Evolutionary conservation across 129 eudicot genomes (phyloP).

Genomic region (Centaurea solstitialis): DNA sequence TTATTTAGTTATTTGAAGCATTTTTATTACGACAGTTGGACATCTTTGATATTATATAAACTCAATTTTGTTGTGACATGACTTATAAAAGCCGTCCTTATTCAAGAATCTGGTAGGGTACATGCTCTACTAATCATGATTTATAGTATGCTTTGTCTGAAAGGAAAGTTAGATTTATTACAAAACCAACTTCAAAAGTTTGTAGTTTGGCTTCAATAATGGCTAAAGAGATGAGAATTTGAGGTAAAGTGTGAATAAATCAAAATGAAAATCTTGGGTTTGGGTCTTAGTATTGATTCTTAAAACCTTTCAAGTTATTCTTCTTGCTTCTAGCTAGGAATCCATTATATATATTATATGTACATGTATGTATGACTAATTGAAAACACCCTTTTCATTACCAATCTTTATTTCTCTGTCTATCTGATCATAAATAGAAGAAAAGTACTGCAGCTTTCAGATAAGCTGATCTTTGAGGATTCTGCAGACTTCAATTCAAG

Average conservation of each 20-base stretch:
- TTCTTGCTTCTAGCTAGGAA: conserved; percentile 8
- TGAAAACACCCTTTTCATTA: neutral
- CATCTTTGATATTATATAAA: too few species aligned
- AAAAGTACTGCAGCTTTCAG: neutral
- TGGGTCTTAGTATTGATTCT: conserved; percentile 32
- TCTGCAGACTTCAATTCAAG: conserved; percentile 13
- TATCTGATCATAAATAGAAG: neutral
- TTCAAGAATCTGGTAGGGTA: neutral
- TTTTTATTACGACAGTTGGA: too few species aligned
- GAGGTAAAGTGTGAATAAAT: conserved; percentile 20
- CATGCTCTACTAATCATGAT: neutral
- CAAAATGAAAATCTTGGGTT: conserved; percentile 19
- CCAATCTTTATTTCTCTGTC: neutral
- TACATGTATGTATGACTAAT: neutral
- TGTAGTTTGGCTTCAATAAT: neutral
- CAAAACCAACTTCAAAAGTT: conserved; percentile 25
- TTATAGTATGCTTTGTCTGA: conserved; percentile 19
- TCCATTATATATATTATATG: neutral
- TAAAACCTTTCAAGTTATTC: neutral
- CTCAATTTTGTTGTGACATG: too few species aligned
- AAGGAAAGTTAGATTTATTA: conserved; percentile 14
- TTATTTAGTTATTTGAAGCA: too few species aligned
- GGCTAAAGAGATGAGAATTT: conserved; percentile 8
- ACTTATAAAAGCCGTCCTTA: too few species aligned
- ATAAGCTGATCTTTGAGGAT: conserved; percentile 19